A percentile compares a stretch with the other conserved stretches of the same genome.
phyloP scores from a whole-genome alignment of 2,329 filamentous ascomycete species.

The Pseudogymnoascus sp. region DNA sequence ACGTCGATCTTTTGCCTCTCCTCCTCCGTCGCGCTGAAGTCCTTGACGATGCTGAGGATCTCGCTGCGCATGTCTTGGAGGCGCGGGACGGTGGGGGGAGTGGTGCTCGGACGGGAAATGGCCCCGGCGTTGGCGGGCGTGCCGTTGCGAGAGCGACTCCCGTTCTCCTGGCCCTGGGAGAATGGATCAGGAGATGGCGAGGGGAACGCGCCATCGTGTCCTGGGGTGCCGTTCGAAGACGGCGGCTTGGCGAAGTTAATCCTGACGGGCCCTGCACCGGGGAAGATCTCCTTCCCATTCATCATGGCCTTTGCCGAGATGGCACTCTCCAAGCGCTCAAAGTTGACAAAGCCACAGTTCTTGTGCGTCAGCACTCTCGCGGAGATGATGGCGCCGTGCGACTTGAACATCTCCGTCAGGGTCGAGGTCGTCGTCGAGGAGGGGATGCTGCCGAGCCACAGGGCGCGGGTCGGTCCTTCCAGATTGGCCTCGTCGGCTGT shows the following conservation, averaged over 20 bases:
- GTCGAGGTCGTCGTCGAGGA: constrained; percentile 95
- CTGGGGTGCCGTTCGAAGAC: constrained; percentile 80
- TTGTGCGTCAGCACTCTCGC: constrained; percentile 94
- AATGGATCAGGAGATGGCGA: constrained; percentile 88
- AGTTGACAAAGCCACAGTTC: constrained; percentile 98
- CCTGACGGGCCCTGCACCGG: constrained; percentile 83
- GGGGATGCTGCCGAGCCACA: constrained; percentile 97
- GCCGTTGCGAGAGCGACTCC: constrained; percentile 26
- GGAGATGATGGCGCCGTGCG: constrained; percentile 85
- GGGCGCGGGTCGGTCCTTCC: constrained; percentile 81
- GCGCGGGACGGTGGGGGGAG: constrained; percentile 59
- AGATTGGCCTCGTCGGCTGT: constrained; percentile 68
- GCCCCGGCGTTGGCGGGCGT: constrained; percentile 32
- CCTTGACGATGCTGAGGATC: constrained; percentile 75
- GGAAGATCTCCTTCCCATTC: constrained; percentile 98
- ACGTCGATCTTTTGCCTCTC: constrained; percentile 64
- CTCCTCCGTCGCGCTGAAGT: constrained; percentile 78
- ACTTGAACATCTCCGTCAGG: constrained; percentile 86
- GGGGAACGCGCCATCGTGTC: constrained; percentile 76
- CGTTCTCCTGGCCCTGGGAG: constrained; percentile 44
- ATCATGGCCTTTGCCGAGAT: constrained; percentile 78
- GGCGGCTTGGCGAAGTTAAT: constrained; percentile 98
- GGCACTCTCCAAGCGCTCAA: constrained; percentile 83
- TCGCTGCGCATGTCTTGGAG: constrained; percentile 72
- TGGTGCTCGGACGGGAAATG: constrained; percentile 33